A percentile compares a stretch with the other conserved stretches of the same genome.
Conservation (phyloP, 148 eudicot genomes). For the Linanthus parryae region DNA sequence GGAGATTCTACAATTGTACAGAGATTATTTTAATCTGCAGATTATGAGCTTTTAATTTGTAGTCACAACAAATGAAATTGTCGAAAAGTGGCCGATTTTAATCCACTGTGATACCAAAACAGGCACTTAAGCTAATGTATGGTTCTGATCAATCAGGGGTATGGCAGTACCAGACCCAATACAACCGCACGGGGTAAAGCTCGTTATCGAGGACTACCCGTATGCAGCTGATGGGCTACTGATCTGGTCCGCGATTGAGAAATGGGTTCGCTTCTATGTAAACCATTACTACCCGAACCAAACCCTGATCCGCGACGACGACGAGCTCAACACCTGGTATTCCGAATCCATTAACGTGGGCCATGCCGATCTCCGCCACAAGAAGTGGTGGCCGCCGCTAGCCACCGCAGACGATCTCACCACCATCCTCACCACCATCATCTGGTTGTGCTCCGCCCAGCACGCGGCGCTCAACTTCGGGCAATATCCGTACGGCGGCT, state of each 20-base stretch:
- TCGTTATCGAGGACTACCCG: constrained; percentile 35
- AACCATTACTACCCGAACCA: constrained; percentile 20
- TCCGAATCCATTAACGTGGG: constrained; percentile 25
- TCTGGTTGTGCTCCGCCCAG: constrained; percentile 45
- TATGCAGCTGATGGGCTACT: constrained; percentile 37
- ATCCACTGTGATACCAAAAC: too few species aligned
- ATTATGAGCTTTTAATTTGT: too few species aligned
- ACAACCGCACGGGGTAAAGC: constrained; percentile 28
- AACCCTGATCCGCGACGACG: constrained; percentile 15
- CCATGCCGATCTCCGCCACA: constrained; percentile 25
- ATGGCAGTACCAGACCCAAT: constrained; percentile 22
- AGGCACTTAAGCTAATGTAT: not conserved
- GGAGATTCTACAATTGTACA: too few species aligned
- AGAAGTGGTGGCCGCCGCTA: constrained; percentile 41
- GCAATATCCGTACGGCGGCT: constrained; percentile 43
- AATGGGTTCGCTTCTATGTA: constrained; percentile 21
- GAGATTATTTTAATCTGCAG: too few species aligned
- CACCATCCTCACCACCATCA: constrained; percentile 26
- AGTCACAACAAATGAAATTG: too few species aligned
- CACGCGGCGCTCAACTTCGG: constrained; percentile 57
- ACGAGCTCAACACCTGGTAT: constrained; percentile 34
- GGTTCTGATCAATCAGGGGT: constrained; percentile 7
- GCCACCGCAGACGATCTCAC: constrained; percentile 9
- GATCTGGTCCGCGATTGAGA: constrained; percentile 32
- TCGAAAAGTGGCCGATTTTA: too few species aligned